Conservation (phyloP, 2,329 filamentous ascomycete genomes). For the Albophoma yamanashiensis region DNA sequence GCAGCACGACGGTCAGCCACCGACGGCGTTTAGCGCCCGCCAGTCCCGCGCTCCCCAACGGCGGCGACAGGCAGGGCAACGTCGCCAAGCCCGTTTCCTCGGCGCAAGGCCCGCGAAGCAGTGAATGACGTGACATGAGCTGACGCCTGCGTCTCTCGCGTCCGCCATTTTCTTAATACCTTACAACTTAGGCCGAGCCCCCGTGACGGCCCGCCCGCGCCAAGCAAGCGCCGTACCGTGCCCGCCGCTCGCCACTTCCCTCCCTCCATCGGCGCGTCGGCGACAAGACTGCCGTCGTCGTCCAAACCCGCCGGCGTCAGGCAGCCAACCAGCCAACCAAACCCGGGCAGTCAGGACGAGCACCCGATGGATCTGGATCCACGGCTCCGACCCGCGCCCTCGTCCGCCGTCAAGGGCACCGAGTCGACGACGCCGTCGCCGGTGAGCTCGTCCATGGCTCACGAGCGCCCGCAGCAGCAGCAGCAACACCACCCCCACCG, state of each 20-base stretch:
- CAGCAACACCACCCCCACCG: background rate
- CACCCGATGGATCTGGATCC: conserved; percentile 22
- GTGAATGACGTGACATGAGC: too few relatives aligned
- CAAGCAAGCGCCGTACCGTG: too few relatives aligned
- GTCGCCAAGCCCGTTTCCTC: too few relatives aligned
- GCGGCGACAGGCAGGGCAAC: too few relatives aligned
- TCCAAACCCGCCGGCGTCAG: background rate
- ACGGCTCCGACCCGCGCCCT: conserved; percentile 12
- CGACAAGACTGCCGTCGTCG: conserved; percentile 16
- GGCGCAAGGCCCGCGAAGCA: too few relatives aligned
- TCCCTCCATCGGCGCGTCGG: conserved; percentile 15
- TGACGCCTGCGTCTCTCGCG: background rate
- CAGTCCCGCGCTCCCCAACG: too few relatives aligned
- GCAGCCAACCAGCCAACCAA: background rate
- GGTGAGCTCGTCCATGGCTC: background rate
- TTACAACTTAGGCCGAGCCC: too few relatives aligned
- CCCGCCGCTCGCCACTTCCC: too few relatives aligned
- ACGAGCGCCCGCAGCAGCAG: background rate
- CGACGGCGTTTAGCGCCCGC: too few relatives aligned
- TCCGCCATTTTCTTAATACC: too few relatives aligned
- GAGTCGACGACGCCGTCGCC: background rate
- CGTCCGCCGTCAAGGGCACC: background rate
- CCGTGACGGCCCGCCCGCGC: too few relatives aligned
- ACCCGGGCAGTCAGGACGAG: background rate
- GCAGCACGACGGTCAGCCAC: too few relatives aligned